Evolutionary conservation across 2,329 filamentous ascomycete species (phyloP), one percentile per base, ranked within the genome.

Genomic region (Sclerotinia glacialis): DNA sequence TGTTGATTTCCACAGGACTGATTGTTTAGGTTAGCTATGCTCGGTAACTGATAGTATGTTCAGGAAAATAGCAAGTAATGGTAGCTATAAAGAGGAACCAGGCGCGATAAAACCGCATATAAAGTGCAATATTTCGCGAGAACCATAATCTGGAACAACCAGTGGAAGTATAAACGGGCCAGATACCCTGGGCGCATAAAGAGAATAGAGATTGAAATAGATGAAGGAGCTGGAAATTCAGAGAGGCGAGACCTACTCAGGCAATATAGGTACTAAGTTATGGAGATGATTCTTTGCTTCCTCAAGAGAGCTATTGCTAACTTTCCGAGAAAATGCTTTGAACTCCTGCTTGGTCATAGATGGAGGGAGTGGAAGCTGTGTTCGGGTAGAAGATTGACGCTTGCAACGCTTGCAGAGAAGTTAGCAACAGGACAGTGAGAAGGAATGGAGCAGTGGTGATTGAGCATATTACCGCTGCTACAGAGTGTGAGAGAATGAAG

Each of bases 241-340:
- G 18, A 44, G 23, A 26, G 8, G n/a, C 11, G 18, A 23, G 18
- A 64, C 61, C 42, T 56, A 64, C 58, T 61, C 44, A 1, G 42
- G 58, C 5, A 49, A 4, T 37, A n/a, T 40, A 49, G 58, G 58
- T 26, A 61, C 58, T 37, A 61, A 31, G 14, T 61, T 61, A 23
- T 61, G 58, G 31, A 61, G 58, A 26, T 61, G 58, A 37, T 61
- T 5, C 23, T 61, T 61, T 40, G 58, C 58, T 49, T 61, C 58
- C 23, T 49, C 58, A 2, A 61, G 31, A 6, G 58, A 60, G 26
- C 14, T 60, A 37, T 18, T 49, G 14, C 21, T 21, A 60, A 49
- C n/a, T 37, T 60, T n/a, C 14, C 49, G 58, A 60, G 44, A 61
- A 40, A 61, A 49, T 16, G 28, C 28, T 16, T 49, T 31, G n/a